Evolutionary conservation across 2,329 filamentous ascomycete species (phyloP).

Genomic region (Venturiaceae sp.): DNA sequence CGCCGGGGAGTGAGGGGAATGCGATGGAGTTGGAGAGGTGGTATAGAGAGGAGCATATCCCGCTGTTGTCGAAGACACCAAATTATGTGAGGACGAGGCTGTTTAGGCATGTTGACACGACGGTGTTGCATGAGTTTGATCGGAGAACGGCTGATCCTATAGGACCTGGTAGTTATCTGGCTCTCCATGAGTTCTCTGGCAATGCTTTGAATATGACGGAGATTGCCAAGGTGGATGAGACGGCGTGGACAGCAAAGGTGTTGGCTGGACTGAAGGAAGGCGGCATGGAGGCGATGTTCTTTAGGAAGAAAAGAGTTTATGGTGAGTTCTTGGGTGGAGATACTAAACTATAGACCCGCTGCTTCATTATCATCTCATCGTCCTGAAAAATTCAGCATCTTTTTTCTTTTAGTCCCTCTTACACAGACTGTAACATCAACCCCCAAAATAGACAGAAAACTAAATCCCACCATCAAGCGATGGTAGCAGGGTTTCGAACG

Average conservation of each 20-base stretch:
- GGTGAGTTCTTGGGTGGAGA: not conserved
- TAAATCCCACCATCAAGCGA: too few species aligned
- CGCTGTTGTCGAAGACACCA: slow-evolving; percentile 8
- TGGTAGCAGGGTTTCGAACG: too few species aligned
- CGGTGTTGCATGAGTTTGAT: slow-evolving; percentile 15
- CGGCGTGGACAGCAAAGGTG: slow-evolving; percentile 5
- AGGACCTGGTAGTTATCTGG: not conserved
- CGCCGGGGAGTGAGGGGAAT: not conserved
- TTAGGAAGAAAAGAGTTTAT: slow-evolving; percentile 9
- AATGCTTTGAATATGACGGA: slow-evolving; percentile 2
- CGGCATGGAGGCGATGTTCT: slow-evolving; percentile 8
- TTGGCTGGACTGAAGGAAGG: not conserved
- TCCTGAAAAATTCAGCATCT: too few species aligned
- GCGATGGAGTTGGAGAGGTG: slow-evolving; percentile 15
- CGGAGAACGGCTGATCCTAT: slow-evolving; percentile 4
- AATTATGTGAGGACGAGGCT: slow-evolving; percentile 16
- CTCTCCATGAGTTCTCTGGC: slow-evolving; percentile 8
- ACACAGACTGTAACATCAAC: too few species aligned
- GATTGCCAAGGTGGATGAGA: slow-evolving; percentile 7
- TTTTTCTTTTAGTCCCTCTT: too few species aligned
- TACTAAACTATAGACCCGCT: not conserved
- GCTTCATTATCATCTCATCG: too few species aligned
- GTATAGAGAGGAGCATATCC: slow-evolving; percentile 16
- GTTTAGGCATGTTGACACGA: slow-evolving; percentile 14
- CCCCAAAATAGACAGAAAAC: too few species aligned